A percentile compares a stretch with the other conserved stretches of the same genome.
These are phyloP conservation scores for Nosema muscidifuracis DNA, from an alignment of 371 early-diverging fungal genomes.

Conservation along the genomic window DNA sequence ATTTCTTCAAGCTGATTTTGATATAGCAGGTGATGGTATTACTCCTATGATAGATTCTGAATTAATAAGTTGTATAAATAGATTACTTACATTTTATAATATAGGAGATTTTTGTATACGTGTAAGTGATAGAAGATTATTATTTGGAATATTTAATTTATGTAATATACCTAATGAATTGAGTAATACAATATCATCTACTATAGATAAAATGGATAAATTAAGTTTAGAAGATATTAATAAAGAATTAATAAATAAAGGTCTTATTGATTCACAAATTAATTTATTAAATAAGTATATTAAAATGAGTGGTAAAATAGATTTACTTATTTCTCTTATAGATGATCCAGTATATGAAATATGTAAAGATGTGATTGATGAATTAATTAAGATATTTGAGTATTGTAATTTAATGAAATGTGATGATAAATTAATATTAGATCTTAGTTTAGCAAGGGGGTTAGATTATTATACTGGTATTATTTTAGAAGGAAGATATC, in stretches of 20 bases:
- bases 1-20: conserved; percentile 97
- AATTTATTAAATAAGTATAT: conserved; percentile 72
- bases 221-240: conserved; percentile 53
- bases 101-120: conserved; percentile 75
- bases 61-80: conserved; percentile 72
- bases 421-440: conserved; percentile 71
- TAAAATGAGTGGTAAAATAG: conserved; percentile 82
- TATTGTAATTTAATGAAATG: conserved; percentile 77
- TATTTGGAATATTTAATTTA: conserved; percentile 85
- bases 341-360: conserved; percentile 64
- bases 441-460: conserved; percentile 88
- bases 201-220: conserved; percentile 96
- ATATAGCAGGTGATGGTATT: conserved; percentile 88
- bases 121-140: conserved; percentile 86
- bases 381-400: conserved; percentile 74
- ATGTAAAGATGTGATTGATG: conserved; percentile 75
- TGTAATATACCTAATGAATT: conserved; percentile 80
- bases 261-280: conserved; percentile 59
- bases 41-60: conserved; percentile 93
- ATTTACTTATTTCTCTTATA: conserved; percentile 65
- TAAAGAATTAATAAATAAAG: conserved; percentile 58
- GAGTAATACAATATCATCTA: conserved; percentile 80
- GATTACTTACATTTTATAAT: conserved; percentile 69
- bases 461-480: conserved; percentile 98
- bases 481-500: conserved; percentile 88